Conservation (phyloP, 1,284 basidiomycete species). For the Caloboletus inedulis region DNA sequence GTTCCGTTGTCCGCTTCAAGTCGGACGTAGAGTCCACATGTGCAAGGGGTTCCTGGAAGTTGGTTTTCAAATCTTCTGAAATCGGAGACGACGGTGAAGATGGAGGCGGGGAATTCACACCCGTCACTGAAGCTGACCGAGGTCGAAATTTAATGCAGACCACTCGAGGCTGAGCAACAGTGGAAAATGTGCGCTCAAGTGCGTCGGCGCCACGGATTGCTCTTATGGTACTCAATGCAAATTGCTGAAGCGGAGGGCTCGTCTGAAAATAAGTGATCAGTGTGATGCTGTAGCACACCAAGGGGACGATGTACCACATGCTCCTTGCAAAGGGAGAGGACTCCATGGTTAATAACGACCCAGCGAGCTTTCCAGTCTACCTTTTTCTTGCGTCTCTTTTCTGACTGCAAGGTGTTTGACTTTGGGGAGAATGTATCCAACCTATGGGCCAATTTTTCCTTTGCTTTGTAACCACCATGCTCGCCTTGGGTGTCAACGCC, state of each 20-base stretch:
- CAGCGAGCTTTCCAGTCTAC: constrained; percentile 64
- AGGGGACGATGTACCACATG: constrained; percentile 45
- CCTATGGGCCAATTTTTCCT: constrained; percentile 11
- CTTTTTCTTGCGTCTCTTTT: constrained; percentile 32
- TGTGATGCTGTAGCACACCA: background rate
- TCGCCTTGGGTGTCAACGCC: constrained; percentile 1
- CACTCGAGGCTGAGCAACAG: constrained; percentile 33
- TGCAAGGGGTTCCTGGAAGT: constrained; percentile 7
- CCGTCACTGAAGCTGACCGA: constrained; percentile 20
- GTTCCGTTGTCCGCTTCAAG: constrained; percentile 4
- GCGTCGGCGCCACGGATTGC: constrained; percentile 48
- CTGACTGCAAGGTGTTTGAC: constrained; percentile 13
- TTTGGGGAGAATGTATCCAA: constrained; percentile 11
- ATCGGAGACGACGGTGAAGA: constrained; percentile 29
- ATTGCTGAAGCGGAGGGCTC: constrained; percentile 39
- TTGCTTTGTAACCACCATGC: background rate
- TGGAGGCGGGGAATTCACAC: constrained; percentile 31
- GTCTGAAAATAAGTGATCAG: constrained; percentile 36
- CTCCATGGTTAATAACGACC: constrained; percentile 58
- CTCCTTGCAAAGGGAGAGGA: constrained; percentile 52
- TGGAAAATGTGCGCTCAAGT: constrained; percentile 34
- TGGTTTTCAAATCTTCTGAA: constrained; percentile 22
- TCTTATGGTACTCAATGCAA: constrained; percentile 42
- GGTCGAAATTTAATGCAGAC: constrained; percentile 51
- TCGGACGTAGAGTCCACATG: background rate